Base-by-base conservation (phyloP, 208 protist genomes). In the Crithidia thermophila region DNA sequence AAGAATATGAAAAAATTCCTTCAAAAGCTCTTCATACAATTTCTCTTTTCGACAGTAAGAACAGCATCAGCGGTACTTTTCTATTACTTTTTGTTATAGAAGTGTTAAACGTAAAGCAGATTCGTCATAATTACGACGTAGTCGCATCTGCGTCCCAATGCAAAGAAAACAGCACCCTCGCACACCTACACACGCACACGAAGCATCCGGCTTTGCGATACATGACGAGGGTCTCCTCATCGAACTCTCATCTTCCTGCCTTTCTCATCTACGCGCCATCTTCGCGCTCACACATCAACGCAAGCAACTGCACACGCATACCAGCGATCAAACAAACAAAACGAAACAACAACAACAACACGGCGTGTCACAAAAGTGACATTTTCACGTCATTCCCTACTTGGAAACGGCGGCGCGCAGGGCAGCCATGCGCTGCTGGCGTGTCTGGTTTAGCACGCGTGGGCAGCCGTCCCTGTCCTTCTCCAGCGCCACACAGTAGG, bases 381-480 rank as follows among this genome's bases (percentile, higher is more conserved):
- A 37, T 25, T 11, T 55, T 55, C 10, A 28, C n/a, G 49, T 28
- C 8, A 27, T 9, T 33, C 21, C 10, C 39, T 45, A 75, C 31
- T 75, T 58, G 4, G 67, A 53, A 2, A 57, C 45, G 23, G 67
- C 58, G 20, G 78, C 73, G 28, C 67, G 71, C 28, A 91, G 45
- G 10, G 78, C 79, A 5, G 73, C 71, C 46, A 94, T 66, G 20
- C 87, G 83, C 71, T 94, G 87, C 51, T 94, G 87, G 18, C 79
- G 68, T 2, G 72, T 87, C 53, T 89, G 75, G 72, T 94, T 94
- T 36, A 94, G 34, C 43, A 94, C 86, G 20, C 86, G 82, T 27
- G 92, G 92, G 57, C 92, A 97, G 21, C 92, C 92, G 49, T 97
- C 92, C 7, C 88, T 42, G 70, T 97, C 89, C 71, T 95, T 94